Conservation (phyloP, 2,329 filamentous ascomycete genomes). For the Hortaea werneckii region DNA sequence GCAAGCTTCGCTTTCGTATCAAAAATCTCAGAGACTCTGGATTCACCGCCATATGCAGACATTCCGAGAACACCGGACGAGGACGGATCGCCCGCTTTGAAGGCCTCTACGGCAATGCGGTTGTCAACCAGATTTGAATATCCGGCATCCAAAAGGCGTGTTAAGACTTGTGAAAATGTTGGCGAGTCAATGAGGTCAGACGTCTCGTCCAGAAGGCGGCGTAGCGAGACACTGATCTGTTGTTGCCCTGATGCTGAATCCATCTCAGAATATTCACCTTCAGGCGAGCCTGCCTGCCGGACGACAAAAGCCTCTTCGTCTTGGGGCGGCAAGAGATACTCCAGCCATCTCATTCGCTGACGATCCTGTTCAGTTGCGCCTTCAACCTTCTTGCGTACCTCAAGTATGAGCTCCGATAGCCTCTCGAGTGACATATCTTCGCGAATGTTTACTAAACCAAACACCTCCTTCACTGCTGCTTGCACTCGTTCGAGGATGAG, state of each 20-base stretch:
- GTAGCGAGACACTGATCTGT: slow-evolving; percentile 50
- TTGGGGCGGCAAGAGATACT: slow-evolving; percentile 68
- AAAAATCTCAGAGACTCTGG: slow-evolving; percentile 40
- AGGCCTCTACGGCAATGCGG: slow-evolving; percentile 70
- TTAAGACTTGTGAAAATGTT: slow-evolving; percentile 76
- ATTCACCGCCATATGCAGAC: slow-evolving; percentile 30
- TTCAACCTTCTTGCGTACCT: slow-evolving; percentile 79
- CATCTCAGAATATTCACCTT: slow-evolving; percentile 22
- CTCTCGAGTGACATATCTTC: slow-evolving; percentile 76
- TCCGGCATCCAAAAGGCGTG: slow-evolving; percentile 72
- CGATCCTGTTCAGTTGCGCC: slow-evolving; percentile 57
- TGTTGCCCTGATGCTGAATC: slow-evolving; percentile 14
- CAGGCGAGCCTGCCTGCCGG: slow-evolving; percentile 67
- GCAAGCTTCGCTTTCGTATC: slow-evolving; percentile 62
- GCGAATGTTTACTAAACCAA: slow-evolving; percentile 77
- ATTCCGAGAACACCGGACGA: slow-evolving; percentile 27
- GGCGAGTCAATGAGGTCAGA: slow-evolving; percentile 93
- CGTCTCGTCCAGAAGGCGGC: slow-evolving; percentile 86
- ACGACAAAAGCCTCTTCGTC: slow-evolving; percentile 77
- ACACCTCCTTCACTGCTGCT: slow-evolving; percentile 77
- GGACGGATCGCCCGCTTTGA: slow-evolving; percentile 44
- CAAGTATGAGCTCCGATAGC: slow-evolving; percentile 68
- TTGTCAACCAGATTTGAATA: slow-evolving; percentile 77
- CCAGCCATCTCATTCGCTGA: slow-evolving; percentile 62
- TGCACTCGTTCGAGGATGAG: slow-evolving; percentile 73